These are phyloP conservation scores for Puccinia horiana DNA, from an alignment of 1,284 basidiomycete genomes.

Conservation along the genomic window DNA sequence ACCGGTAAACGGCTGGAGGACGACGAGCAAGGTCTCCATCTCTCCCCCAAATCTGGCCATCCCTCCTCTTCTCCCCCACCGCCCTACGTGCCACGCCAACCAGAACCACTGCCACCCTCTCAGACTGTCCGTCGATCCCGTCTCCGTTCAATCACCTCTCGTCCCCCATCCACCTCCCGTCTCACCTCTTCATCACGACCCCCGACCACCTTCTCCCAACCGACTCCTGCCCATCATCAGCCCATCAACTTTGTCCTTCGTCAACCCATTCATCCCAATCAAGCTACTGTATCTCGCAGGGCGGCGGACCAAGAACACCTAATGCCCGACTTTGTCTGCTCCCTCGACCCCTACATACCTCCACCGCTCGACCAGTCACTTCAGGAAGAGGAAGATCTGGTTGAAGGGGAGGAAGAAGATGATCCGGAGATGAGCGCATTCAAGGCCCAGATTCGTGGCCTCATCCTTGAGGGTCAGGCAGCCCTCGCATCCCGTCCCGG, in stretches of 20 bases:
- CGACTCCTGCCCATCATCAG: neutral
- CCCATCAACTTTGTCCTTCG: slow-evolving; percentile 24
- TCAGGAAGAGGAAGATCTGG: neutral
- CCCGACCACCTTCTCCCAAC: neutral
- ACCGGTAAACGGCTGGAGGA: slow-evolving; percentile 25
- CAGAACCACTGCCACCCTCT: neutral
- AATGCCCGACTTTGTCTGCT: slow-evolving; percentile 40
- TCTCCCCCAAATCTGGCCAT: slow-evolving; percentile 11
- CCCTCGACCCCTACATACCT: slow-evolving; percentile 13
- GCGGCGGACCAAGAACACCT: slow-evolving; percentile 2
- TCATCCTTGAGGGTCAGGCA: slow-evolving; percentile 32
- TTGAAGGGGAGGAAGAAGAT: neutral
- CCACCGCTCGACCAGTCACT: neutral
- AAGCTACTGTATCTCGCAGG: neutral
- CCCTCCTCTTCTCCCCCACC: slow-evolving; percentile 12
- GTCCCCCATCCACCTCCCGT: neutral
- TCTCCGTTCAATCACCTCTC: neutral
- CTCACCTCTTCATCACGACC: neutral
- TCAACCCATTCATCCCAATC: neutral
- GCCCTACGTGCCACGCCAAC: slow-evolving; percentile 25
- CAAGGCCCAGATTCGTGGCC: slow-evolving; percentile 25
- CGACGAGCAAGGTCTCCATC: neutral
- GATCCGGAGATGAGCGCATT: slow-evolving; percentile 29
- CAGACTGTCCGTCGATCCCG: neutral
- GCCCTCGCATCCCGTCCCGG: slow-evolving; percentile 30